Evolutionary conservation across 805 yeast genomes (phyloP).

Genomic region (Pichia ethanolica): DNA sequence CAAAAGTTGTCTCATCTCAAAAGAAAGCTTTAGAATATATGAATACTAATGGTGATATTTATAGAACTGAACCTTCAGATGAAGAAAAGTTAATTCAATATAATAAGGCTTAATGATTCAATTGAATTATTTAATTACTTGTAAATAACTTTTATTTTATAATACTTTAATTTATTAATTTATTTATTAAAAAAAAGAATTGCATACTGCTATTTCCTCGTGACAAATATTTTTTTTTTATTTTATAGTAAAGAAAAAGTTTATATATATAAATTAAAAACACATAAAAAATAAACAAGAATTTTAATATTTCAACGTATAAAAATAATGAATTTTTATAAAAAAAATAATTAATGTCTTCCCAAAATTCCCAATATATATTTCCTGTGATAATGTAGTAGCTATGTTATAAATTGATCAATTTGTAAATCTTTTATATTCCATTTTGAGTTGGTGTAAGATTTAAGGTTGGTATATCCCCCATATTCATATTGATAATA

Average conservation of each 20-base stretch:
- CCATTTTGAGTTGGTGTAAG: conserved; percentile 8
- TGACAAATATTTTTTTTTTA: too few relatives aligned
- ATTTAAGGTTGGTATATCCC: conserved; percentile 7
- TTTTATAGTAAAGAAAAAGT: too few relatives aligned
- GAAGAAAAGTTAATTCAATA: conserved; percentile 14
- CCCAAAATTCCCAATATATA: too few relatives aligned
- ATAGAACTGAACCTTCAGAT: conserved; percentile 29
- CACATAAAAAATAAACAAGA: too few relatives aligned
- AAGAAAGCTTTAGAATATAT: conserved; percentile 24
- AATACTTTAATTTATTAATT: background rate
- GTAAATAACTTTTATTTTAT: background rate
- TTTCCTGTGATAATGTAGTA: too few relatives aligned
- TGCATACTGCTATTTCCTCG: too few relatives aligned
- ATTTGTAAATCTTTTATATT: background rate
- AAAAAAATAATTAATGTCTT: too few relatives aligned
- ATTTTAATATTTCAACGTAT: too few relatives aligned
- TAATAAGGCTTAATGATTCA: conserved; percentile 3
- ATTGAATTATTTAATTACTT: background rate
- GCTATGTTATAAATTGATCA: too few relatives aligned
- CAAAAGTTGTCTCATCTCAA: conserved; percentile 23
- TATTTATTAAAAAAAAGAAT: background rate
- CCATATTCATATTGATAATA: conserved; percentile 15
- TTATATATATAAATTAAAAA: too few relatives aligned
- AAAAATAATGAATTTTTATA: too few relatives aligned
- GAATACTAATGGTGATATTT: conserved; percentile 31